Evolutionary conservation across 495 filamentous ascomycete species (phyloP).

Genomic region (Cryomyces minteri): DNA sequence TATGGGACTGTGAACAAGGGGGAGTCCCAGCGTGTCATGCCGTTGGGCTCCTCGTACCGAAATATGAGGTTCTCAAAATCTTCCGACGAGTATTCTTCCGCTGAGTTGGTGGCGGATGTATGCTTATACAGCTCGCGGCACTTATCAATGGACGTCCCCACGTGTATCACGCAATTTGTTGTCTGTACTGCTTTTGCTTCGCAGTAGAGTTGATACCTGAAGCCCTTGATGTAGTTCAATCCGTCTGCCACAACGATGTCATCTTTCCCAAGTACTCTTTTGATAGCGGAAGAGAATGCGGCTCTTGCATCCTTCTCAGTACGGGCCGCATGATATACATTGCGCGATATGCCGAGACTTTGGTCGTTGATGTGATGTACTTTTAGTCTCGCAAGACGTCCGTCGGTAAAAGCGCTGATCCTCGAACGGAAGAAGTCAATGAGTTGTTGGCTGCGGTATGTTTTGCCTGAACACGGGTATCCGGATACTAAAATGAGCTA

Average conservation of each 20-base stretch:
- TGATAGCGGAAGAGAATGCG: conserved; percentile 65
- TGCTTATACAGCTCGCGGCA: conserved; percentile 42
- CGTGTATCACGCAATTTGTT: conserved; percentile 65
- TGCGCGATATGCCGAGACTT: conserved; percentile 39
- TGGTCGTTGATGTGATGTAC: conserved; percentile 55
- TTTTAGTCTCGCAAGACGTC: conserved; percentile 32
- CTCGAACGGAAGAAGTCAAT: conserved; percentile 39
- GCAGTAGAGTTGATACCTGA: conserved; percentile 87
- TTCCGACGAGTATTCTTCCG: conserved; percentile 24
- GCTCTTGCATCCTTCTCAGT: conserved; percentile 90
- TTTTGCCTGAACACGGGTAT: conserved; percentile 85
- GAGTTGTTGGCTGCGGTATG: conserved; percentile 67
- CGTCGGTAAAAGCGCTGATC: conserved; percentile 28
- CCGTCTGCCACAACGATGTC: conserved; percentile 81
- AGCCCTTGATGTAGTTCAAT: conserved; percentile 96
- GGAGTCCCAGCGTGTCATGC: conserved; percentile 87
- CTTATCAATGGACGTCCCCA: conserved; percentile 56
- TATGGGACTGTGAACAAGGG: conserved; percentile 81
- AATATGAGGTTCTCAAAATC: conserved; percentile 88
- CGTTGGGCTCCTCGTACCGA: conserved; percentile 90
- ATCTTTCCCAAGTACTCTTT: conserved; percentile 56
- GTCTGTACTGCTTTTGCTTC: conserved; percentile 80
- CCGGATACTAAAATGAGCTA: conserved; percentile 89
- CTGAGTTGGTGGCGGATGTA: conserved; percentile 11
- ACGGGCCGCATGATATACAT: conserved; percentile 45